phyloP scores from a whole-genome alignment of 202 grass and related monocot species.

The Elaeis oleifera region DNA sequence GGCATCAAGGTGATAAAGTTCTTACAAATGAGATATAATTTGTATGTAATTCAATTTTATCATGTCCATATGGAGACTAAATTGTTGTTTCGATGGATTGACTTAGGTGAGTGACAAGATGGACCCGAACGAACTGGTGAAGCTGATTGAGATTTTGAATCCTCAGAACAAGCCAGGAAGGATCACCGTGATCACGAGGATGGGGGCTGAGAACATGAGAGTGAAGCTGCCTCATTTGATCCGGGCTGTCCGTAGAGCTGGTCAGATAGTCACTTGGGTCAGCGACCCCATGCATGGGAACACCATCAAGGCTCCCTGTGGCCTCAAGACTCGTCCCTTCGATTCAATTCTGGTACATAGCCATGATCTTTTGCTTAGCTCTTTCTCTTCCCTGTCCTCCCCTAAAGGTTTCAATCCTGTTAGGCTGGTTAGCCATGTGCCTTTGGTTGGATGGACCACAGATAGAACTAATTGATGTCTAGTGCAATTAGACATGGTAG shows the following conservation, averaged over 20 bases:
- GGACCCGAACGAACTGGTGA: constrained; percentile 68
- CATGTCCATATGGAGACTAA: too few relatives aligned
- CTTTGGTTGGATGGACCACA: too few relatives aligned
- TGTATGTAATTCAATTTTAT: too few relatives aligned
- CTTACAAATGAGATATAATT: too few relatives aligned
- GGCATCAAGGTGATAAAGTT: constrained; percentile 61
- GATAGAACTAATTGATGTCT: too few relatives aligned
- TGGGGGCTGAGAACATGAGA: constrained; percentile 91
- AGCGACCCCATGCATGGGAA: constrained; percentile 89
- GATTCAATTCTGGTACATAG: constrained; percentile 66
- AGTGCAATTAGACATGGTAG: not conserved
- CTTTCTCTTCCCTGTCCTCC: not conserved
- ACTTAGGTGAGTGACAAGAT: constrained; percentile 83
- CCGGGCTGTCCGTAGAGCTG: constrained; percentile 64
- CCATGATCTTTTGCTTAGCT: not conserved
- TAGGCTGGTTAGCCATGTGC: too few relatives aligned
- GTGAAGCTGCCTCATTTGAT: constrained; percentile 80
- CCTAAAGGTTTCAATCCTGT: too few relatives aligned
- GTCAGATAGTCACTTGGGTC: constrained; percentile 75
- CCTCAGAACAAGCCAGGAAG: constrained; percentile 73
- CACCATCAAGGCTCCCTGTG: constrained; percentile 83
- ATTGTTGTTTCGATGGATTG: not conserved
- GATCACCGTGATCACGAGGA: constrained; percentile 64
- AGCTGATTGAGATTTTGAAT: constrained; percentile 76
- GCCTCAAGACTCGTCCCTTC: constrained; percentile 77